phyloP scores from a whole-genome alignment of 176 grass and related monocot species.

The Cocos nucifera region DNA sequence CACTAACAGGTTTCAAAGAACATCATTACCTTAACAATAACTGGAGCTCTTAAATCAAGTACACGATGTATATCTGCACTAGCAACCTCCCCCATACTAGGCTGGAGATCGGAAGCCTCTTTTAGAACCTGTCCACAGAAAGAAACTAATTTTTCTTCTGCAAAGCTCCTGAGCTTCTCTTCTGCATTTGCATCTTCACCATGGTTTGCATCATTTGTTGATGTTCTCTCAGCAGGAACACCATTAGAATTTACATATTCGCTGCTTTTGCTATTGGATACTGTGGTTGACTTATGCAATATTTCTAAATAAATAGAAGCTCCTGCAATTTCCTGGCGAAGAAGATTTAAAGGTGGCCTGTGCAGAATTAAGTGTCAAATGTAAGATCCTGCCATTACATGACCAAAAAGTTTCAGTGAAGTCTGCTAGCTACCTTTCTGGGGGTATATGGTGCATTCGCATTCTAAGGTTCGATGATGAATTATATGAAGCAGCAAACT shows the following conservation, averaged over 20 bases:
- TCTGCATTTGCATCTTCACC: constrained; percentile 25
- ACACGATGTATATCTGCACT: constrained; percentile 78
- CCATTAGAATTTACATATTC: constrained; percentile 2
- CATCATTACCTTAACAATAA: constrained; percentile 84
- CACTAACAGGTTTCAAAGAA: constrained; percentile 3
- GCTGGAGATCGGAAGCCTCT: constrained; percentile 90
- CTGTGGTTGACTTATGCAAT: constrained; percentile 80
- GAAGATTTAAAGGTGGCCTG: constrained; percentile 90
- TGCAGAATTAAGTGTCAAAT: constrained; percentile 28
- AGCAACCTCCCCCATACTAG: constrained; percentile 49
- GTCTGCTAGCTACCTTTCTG: constrained; percentile 53
- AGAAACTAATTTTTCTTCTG: constrained; percentile 86
- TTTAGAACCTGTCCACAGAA: constrained; percentile 90
- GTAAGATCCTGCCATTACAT: constrained; percentile 13
- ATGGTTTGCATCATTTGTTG: constrained; percentile 7
- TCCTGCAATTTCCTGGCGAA: constrained; percentile 93
- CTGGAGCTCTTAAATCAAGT: constrained; percentile 75
- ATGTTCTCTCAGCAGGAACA: neutral
- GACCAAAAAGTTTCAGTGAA: constrained; percentile 4
- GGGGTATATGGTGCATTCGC: constrained; percentile 81
- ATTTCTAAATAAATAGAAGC: constrained; percentile 94
- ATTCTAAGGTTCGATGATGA: constrained; percentile 87
- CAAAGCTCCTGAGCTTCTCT: constrained; percentile 63
- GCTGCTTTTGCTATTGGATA: constrained; percentile 4
- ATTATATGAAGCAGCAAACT: constrained; percentile 97